Percentiles rank a stretch among this genome's conserved stretches.
Evolutionary conservation across 768 basidiomycete species (phyloP).

Genomic region (Crassisporium funariophilum): DNA sequence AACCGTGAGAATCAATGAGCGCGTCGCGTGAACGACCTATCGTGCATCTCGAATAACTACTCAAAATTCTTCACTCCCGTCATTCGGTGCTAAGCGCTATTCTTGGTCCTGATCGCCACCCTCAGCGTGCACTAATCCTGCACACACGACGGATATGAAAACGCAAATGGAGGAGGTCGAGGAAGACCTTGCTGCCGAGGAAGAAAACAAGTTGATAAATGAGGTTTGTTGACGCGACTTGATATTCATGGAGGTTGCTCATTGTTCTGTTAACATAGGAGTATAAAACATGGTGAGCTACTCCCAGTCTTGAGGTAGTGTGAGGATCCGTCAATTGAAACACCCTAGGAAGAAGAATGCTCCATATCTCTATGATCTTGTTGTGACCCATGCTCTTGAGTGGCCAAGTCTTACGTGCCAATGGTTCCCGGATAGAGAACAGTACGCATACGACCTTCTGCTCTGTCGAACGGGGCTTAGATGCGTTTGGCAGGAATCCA

Average conservation of each 20-base stretch:
- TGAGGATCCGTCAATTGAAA: background rate
- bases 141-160: slow-evolving; percentile 48
- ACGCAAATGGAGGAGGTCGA: slow-evolving; percentile 69
- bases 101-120: no score
- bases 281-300: slow-evolving; percentile 77
- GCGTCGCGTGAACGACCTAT: slow-evolving; percentile 37
- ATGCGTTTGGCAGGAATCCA: slow-evolving; percentile 74
- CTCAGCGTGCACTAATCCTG: background rate
- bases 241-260: slow-evolving; percentile 4
- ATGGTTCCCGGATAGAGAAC: slow-evolving; percentile 98
- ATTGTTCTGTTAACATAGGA: slow-evolving; percentile 46
- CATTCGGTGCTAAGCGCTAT: background rate
- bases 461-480: background rate
- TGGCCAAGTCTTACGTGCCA: slow-evolving; percentile 98
- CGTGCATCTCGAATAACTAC: background rate
- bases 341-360: slow-evolving; percentile 88
- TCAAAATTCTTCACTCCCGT: background rate
- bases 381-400: slow-evolving; percentile 96
- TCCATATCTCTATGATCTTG: slow-evolving; percentile 95
- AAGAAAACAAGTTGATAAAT: slow-evolving; percentile 87
- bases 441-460: slow-evolving; percentile 50
- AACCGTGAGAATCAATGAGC: slow-evolving; percentile 40
- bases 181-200: slow-evolving; percentile 80
- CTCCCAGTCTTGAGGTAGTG: background rate
- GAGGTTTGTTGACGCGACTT: slow-evolving; percentile 54